Conservation (phyloP, 805 yeast species). For the Saturnispora dispora region DNA sequence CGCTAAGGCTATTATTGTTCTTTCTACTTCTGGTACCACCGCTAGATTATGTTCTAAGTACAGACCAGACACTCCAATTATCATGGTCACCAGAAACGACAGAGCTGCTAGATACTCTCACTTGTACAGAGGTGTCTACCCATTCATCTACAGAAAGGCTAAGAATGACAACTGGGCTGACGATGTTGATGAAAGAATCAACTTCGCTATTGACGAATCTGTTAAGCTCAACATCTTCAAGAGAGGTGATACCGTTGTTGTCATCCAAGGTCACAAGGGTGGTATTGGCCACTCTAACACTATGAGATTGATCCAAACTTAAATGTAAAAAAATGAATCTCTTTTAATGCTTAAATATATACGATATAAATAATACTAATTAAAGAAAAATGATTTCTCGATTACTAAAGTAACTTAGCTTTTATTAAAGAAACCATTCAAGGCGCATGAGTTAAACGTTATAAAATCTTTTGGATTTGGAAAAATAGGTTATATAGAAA, state of each 20-base stretch:
- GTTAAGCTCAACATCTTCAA: conserved; percentile 73
- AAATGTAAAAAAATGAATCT: background rate
- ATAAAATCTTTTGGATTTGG: background rate
- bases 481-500: background rate
- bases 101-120: conserved; percentile 92
- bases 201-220: conserved; percentile 88
- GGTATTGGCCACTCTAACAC: conserved; percentile 99
- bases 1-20: conserved; percentile 93
- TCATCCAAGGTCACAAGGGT: conserved; percentile 98
- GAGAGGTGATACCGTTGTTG: conserved; percentile 83
- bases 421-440: background rate
- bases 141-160: conserved; percentile 70
- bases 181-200: conserved; percentile 91
- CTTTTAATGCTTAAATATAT: background rate
- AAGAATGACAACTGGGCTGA: conserved; percentile 82
- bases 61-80: conserved; percentile 94
- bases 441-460: no score
- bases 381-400: background rate
- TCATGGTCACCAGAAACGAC: conserved; percentile 95
- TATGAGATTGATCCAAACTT: conserved; percentile 52
- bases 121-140: conserved; percentile 97
- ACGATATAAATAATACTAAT: background rate
- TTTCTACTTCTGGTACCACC: conserved; percentile 91
- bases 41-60: conserved; percentile 95
- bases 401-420: background rate